Percentiles rank a stretch among this genome's conserved stretches.
Conservation (phyloP, 202 grass and related monocot genomes). For the Schoenoplectus tabernaemontani region DNA sequence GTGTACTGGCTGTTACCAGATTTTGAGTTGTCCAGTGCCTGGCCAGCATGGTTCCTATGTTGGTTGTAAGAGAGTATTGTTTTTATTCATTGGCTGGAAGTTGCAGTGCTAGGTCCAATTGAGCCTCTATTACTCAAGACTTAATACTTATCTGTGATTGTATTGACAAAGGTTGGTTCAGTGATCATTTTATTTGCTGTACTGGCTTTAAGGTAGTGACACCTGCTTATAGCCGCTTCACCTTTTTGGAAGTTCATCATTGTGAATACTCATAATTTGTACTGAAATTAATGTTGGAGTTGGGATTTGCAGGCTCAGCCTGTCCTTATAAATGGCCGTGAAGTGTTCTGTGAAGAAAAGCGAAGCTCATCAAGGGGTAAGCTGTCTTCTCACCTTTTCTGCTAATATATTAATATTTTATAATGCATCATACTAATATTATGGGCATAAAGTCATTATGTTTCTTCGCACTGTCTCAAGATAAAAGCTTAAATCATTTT, state of each 20-base stretch:
- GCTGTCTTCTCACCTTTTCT: not conserved
- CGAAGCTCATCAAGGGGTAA: conserved; percentile 7
- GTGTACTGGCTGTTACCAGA: not conserved
- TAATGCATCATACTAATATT: no score
- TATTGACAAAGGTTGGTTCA: not conserved
- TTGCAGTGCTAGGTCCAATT: not conserved
- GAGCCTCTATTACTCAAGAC: no score
- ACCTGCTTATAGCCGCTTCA: not conserved
- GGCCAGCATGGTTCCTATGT: not conserved
- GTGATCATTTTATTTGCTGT: not conserved
- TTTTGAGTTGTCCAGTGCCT: not conserved
- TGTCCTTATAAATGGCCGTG: not conserved
- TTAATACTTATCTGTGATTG: not conserved
- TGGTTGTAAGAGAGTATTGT: not conserved
- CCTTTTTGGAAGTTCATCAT: not conserved
- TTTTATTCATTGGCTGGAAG: not conserved
- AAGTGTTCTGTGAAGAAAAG: conserved; percentile 22
- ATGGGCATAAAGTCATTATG: not conserved
- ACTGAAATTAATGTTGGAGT: conserved; percentile 4
- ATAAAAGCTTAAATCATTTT: no score
- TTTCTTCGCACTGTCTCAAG: no score
- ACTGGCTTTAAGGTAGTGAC: not conserved
- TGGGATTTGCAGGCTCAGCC: conserved; percentile 17
- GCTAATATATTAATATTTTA: no score
- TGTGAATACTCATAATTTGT: not conserved